Evolutionary conservation across 2,329 filamentous ascomycete genomes (phyloP).

Genomic region (Epichloe coenophiala): DNA sequence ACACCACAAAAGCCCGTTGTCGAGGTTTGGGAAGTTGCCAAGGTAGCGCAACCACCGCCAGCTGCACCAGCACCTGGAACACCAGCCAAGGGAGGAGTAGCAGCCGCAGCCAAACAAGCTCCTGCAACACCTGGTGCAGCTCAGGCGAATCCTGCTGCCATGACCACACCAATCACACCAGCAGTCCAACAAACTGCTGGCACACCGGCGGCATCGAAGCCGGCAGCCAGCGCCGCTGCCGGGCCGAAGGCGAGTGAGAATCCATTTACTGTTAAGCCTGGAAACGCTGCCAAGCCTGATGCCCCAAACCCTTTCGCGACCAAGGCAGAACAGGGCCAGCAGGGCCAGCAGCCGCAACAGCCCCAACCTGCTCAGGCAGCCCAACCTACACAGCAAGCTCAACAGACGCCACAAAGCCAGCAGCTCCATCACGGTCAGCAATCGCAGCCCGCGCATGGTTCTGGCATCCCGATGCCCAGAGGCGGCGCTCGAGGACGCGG

Average conservation of each 20-base stretch:
- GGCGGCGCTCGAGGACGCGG: slow-evolving; percentile 27
- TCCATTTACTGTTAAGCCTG: neutral
- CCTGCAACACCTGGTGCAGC: slow-evolving; percentile 1
- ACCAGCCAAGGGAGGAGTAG: slow-evolving; percentile 6
- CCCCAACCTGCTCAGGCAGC: neutral
- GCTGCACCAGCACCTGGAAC: slow-evolving; percentile 5
- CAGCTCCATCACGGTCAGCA: slow-evolving; percentile 8
- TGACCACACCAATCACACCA: neutral
- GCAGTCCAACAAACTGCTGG: slow-evolving; percentile 1
- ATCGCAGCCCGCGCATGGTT: slow-evolving; percentile 12
- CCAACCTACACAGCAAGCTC: slow-evolving; percentile 5
- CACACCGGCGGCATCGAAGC: slow-evolving; percentile 8
- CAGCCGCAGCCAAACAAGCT: slow-evolving; percentile 11
- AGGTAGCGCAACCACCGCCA: slow-evolving; percentile 27
- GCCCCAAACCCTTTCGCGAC: slow-evolving; percentile 3
- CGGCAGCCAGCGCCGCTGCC: slow-evolving; percentile 5
- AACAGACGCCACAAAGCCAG: slow-evolving; percentile 4
- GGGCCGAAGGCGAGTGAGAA: neutral
- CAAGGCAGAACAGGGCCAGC: slow-evolving; percentile 5
- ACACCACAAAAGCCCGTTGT: slow-evolving; percentile 72
- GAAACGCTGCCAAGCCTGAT: neutral
- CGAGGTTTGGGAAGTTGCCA: slow-evolving; percentile 78
- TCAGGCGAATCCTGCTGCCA: slow-evolving; percentile 1
- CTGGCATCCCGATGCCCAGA: slow-evolving; percentile 28
- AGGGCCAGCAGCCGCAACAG: slow-evolving; percentile 2